Base-by-base conservation (phyloP, 2,329 filamentous ascomycete genomes). In the Aureobasidium sp. region DNA sequence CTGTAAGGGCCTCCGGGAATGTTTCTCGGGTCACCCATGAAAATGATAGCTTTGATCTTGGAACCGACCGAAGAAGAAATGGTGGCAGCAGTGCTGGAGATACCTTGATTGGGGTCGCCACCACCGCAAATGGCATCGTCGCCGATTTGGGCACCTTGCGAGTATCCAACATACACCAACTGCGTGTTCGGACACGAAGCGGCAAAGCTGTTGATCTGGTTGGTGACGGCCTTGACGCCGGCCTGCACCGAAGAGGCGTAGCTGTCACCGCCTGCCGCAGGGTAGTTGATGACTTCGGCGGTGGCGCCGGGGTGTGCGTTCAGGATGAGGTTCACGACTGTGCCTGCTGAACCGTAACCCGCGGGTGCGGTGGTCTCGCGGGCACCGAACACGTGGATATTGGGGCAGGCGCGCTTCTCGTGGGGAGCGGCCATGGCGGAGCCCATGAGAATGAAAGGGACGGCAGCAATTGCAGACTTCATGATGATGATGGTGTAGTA, bases 131-230 rank as follows among this genome's bases (percentile, higher is more conserved):
- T 67, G 6, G 79, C 80, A 58, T 81, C 78, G 58, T 84, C 80
- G 65, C 80, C 76, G 59, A 84, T 83, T 67, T 84, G 78, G 37
- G 76, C 79, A 40, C 80, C 80, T 75, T 82, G 80, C 6, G 78
- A 82, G 64, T 84, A 84, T 30, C 81, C 81, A 32, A 84, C 77
- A 27, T 84, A 66, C 5, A 84, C 78, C 29, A 84, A 70, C 62
- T 81, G 68, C 5, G 79, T 78, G 60, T 65, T 67, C 8, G 81
- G 80, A 61, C 80, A 84, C 61, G 71, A 70, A 24, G 71, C 64
- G 61, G 83, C 76, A 63, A 79, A 81, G 24, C 68, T 66, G 41
- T 79, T 85, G 2, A 85, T 80, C 6, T 78, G 79, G 32, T 68
- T 75, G 2, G 79, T 76, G 3, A 83, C 81, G 10, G 81, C 80